These are phyloP conservation scores for Fusarium tupiense DNA, from an alignment of 2,329 filamentous ascomycete species.

Conservation along the genomic window DNA sequence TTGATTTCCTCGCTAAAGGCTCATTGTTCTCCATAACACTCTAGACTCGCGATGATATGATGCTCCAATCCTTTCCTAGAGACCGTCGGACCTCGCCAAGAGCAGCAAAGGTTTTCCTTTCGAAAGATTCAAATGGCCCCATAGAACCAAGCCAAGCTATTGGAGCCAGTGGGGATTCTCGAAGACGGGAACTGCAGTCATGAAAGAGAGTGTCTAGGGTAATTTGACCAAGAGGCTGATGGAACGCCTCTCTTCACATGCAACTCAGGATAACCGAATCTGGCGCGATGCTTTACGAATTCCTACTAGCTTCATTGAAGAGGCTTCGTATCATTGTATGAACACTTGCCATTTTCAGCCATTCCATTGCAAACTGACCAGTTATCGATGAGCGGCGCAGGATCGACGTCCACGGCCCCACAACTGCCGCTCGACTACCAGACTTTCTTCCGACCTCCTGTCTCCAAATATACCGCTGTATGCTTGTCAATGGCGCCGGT, in stretches of 20 bases:
- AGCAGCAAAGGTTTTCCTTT: background rate
- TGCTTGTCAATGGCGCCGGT: background rate
- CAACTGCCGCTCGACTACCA: conserved; percentile 2
- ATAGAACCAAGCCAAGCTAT: background rate
- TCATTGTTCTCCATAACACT: background rate
- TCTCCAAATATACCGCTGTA: background rate
- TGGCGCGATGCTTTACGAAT: background rate
- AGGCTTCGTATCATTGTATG: background rate
- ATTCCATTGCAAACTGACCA: conserved; percentile 1
- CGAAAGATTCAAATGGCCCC: background rate
- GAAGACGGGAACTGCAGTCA: background rate
- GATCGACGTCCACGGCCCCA: conserved; percentile 18
- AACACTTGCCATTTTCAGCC: conserved; percentile 19
- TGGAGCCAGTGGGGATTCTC: background rate
- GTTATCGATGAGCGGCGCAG: conserved; percentile 10
- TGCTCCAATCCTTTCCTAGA: background rate
- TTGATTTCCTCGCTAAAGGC: background rate
- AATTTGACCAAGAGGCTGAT: background rate
- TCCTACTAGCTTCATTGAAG: background rate
- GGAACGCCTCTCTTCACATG: background rate
- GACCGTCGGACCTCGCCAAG: conserved; percentile 10
- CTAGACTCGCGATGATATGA: conserved; percentile 19
- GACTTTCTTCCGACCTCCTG: background rate
- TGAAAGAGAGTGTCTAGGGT: background rate
- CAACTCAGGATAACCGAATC: background rate